Conservation (phyloP, 1,284 basidiomycete genomes). For the Rhodotorula sp. region DNA sequence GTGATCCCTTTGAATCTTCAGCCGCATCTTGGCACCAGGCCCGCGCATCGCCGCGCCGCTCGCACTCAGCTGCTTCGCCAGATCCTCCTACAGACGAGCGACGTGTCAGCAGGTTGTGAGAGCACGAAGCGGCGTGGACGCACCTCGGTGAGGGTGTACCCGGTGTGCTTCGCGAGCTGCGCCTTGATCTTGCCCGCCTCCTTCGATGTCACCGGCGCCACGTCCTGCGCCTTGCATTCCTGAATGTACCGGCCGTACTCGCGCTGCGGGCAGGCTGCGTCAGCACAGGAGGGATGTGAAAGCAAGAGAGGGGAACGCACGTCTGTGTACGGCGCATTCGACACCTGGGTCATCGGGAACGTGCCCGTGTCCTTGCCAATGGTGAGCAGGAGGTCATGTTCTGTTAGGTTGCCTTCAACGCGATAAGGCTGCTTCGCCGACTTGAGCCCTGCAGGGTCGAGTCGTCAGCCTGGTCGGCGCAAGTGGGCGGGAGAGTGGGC, state of each 20-base stretch:
- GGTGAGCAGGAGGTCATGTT: constrained; percentile 67
- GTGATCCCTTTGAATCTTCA: constrained; percentile 32
- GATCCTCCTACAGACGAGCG: constrained; percentile 29
- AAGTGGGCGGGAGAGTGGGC: constrained; percentile 47
- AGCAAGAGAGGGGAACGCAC: constrained; percentile 52
- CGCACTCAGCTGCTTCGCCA: constrained; percentile 32
- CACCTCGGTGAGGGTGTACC: constrained; percentile 74
- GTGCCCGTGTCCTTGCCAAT: constrained; percentile 65
- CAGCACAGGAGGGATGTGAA: not conserved
- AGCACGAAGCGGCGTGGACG: constrained; percentile 21
- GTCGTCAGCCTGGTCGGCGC: not conserved
- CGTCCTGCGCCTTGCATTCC: constrained; percentile 60
- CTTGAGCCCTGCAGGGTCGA: constrained; percentile 55
- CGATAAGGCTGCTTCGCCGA: constrained; percentile 66
- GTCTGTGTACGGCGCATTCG: constrained; percentile 64
- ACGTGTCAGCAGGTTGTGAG: not conserved
- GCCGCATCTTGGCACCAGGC: constrained; percentile 23
- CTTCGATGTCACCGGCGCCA: constrained; percentile 67
- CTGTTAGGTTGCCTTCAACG: constrained; percentile 65
- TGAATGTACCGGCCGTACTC: constrained; percentile 69
- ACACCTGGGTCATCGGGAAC: constrained; percentile 77
- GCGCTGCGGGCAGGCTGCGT: constrained; percentile 56
- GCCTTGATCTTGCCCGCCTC: constrained; percentile 66
- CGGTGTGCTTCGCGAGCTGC: constrained; percentile 62
- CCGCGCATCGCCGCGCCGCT: constrained; percentile 14